phyloP scores from a whole-genome alignment of 768 basidiomycete species.

The Kwoniella newhampshirensis region DNA sequence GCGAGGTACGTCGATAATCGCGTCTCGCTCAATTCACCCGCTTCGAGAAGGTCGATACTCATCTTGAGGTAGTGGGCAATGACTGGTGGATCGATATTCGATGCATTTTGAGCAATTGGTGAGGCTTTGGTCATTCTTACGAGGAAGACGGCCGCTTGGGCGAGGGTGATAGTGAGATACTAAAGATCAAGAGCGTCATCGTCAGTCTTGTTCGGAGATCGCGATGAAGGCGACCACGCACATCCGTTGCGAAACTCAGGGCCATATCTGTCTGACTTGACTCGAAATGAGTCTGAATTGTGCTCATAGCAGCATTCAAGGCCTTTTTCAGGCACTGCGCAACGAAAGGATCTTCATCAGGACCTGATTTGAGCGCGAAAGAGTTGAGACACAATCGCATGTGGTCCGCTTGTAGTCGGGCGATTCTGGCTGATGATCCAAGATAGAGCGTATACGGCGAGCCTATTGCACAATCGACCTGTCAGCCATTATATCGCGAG shows the following conservation, averaged over 20 bases:
- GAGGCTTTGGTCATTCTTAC: slow-evolving; percentile 32
- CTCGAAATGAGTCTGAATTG: slow-evolving; percentile 42
- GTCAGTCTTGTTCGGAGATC: not conserved
- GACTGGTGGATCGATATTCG: slow-evolving; percentile 33
- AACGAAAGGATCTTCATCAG: slow-evolving; percentile 29
- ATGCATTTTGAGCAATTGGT: slow-evolving; percentile 8
- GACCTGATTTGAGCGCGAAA: slow-evolving; percentile 35
- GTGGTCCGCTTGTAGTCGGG: slow-evolving; percentile 39
- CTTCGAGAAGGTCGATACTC: slow-evolving; percentile 32
- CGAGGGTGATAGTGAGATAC: slow-evolving; percentile 29
- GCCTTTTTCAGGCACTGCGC: slow-evolving; percentile 37
- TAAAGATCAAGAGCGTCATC: not conserved
- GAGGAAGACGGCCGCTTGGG: slow-evolving; percentile 28
- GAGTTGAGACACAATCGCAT: slow-evolving; percentile 43
- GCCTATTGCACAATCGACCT: too few species aligned
- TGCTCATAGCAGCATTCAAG: slow-evolving; percentile 35
- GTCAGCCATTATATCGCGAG: too few species aligned
- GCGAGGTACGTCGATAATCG: slow-evolving; percentile 35
- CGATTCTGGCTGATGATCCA: slow-evolving; percentile 31
- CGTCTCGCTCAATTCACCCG: slow-evolving; percentile 36
- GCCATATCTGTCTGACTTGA: slow-evolving; percentile 39
- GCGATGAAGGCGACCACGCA: slow-evolving; percentile 15
- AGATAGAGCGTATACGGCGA: slow-evolving; percentile 39
- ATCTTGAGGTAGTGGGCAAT: slow-evolving; percentile 40
- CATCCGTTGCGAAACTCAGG: slow-evolving; percentile 41